These are phyloP conservation scores for Euphrasia arctica DNA, from an alignment of 305 asterid genomes.

Conservation along the genomic window DNA sequence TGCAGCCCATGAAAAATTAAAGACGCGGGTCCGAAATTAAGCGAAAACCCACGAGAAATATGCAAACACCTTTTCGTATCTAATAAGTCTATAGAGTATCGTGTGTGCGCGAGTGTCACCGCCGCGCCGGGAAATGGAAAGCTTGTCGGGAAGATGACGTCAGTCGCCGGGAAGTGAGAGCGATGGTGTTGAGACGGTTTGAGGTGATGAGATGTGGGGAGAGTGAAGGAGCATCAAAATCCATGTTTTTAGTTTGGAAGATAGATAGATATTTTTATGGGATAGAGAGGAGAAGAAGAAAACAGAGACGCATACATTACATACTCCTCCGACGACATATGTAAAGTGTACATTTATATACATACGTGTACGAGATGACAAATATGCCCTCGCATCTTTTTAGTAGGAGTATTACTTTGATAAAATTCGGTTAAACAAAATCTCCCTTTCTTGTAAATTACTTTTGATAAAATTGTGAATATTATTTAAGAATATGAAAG, in stretches of 20 bases:
- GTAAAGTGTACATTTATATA: slow-evolving; percentile 19
- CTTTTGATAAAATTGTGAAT: neutral
- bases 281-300: slow-evolving; percentile 37
- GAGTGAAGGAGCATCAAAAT: slow-evolving; percentile 29
- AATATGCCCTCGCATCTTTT: neutral
- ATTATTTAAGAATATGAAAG: no score
- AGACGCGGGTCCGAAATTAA: neutral
- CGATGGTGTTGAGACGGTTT: slow-evolving; percentile 26
- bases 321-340: slow-evolving; percentile 22
- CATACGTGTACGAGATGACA: neutral
- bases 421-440: no score
- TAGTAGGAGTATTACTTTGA: no score
- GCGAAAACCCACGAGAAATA: neutral
- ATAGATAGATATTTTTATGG: slow-evolving; percentile 28
- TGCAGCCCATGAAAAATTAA: neutral
- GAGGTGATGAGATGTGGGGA: slow-evolving; percentile 31
- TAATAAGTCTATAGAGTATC: slow-evolving; percentile 25
- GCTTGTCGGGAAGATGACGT: slow-evolving; percentile 30
- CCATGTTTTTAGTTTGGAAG: slow-evolving; percentile 28
- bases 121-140: slow-evolving; percentile 22
- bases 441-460: neutral
- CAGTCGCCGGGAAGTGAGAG: slow-evolving; percentile 26
- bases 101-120: slow-evolving; percentile 20
- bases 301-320: slow-evolving; percentile 32
- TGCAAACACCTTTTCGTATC: neutral